These are phyloP conservation scores for Quercus phellos DNA, from an alignment of 331 rosid genomes.

Conservation along the genomic window DNA sequence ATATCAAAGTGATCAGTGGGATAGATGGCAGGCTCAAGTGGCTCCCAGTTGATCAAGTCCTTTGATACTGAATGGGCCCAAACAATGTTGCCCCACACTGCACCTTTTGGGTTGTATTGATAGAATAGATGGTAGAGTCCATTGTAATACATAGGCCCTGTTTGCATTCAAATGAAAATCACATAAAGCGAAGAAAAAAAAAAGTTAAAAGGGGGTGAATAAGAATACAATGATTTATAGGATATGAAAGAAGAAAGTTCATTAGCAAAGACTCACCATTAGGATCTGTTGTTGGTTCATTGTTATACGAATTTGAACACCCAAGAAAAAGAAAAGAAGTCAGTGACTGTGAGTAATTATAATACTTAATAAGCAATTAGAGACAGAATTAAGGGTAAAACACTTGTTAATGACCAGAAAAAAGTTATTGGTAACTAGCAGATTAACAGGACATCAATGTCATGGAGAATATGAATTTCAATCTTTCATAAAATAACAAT, in stretches of 20 bases:
- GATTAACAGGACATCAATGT: too few relatives aligned
- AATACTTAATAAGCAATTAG: not conserved
- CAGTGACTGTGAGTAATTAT: conserved; percentile 7
- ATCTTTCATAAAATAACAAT: too few relatives aligned
- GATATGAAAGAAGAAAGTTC: not conserved
- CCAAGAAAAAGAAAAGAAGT: conserved; percentile 1
- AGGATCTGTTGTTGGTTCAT: conserved; percentile 48
- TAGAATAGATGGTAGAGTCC: conserved; percentile 47
- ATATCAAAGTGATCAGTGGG: conserved; percentile 45
- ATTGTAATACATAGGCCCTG: conserved; percentile 45
- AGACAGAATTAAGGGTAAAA: not conserved
- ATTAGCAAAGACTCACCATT: conserved; percentile 48
- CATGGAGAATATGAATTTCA: too few relatives aligned
- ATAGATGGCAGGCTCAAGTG: conserved; percentile 29
- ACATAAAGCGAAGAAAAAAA: not conserved
- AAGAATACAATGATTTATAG: not conserved
- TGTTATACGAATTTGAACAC: not conserved
- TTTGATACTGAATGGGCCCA: conserved; percentile 58
- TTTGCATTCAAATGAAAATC: not conserved
- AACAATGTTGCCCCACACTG: conserved; percentile 57
- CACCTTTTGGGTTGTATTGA: conserved; percentile 51
- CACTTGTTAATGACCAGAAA: too few relatives aligned
- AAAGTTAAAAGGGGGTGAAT: not conserved
- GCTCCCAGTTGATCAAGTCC: conserved; percentile 41
- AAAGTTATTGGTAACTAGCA: too few relatives aligned